phyloP scores from a whole-genome alignment of 345 rosid genomes.

The Abelmoschus esculentus region DNA sequence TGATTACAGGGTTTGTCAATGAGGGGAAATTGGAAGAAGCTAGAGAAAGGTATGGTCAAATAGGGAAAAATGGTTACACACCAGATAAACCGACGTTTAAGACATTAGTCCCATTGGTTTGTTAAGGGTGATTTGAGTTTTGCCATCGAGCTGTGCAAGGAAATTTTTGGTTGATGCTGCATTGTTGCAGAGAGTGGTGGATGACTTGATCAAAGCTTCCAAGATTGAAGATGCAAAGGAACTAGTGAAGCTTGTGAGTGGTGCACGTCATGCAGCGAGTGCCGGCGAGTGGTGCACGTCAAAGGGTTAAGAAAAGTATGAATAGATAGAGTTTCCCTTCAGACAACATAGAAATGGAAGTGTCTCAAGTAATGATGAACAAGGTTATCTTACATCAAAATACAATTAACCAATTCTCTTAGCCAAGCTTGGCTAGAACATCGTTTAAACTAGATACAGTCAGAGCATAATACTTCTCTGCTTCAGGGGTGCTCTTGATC shows the following conservation, averaged over 20 bases:
- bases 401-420: conserved; percentile 12
- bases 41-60: conserved; percentile 42
- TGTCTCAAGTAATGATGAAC: not conserved
- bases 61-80: conserved; percentile 22
- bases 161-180: conserved; percentile 31
- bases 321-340: not conserved
- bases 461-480: conserved; percentile 77
- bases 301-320: too few relatives aligned
- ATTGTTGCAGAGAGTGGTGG: conserved; percentile 45
- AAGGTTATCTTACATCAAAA: conserved; percentile 4
- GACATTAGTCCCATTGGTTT: conserved; percentile 34
- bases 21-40: conserved; percentile 39
- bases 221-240: conserved; percentile 13
- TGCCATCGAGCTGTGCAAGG: conserved; percentile 43
- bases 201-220: conserved; percentile 36
- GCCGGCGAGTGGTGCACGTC: too few relatives aligned
- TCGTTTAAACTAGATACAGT: conserved; percentile 69
- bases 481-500: conserved; percentile 66
- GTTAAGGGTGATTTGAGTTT: conserved; percentile 44
- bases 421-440: conserved; percentile 85
- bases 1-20: conserved; percentile 43
- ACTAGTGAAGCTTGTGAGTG: conserved; percentile 38
- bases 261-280: too few relatives aligned
- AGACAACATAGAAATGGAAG: not conserved
- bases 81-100: conserved; percentile 6